These are phyloP conservation scores for Spergularia bocconei DNA, from an alignment of 148 eudicot species.

Conservation along the genomic window DNA sequence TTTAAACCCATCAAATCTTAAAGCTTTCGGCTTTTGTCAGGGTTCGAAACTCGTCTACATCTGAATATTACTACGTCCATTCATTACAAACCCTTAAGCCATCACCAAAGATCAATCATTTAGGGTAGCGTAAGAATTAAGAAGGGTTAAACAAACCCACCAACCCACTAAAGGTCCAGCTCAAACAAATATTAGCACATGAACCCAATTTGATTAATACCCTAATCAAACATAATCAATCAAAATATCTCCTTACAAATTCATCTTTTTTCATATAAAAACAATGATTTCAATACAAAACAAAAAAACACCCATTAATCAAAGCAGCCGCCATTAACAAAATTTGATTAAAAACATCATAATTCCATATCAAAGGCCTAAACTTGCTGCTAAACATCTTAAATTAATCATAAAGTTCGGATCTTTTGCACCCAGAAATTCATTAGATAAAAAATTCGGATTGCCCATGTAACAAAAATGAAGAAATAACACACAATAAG, in stretches of 20 bases:
- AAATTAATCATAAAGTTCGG: neutral
- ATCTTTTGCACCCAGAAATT: neutral
- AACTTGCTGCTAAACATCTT: neutral
- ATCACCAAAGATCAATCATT: neutral
- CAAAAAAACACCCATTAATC: too few species aligned
- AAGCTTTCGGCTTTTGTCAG: neutral
- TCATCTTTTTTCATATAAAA: neutral
- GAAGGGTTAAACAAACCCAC: neutral
- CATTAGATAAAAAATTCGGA: neutral
- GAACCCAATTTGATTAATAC: neutral
- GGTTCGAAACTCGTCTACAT: slow-evolving; percentile 3
- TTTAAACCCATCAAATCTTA: neutral
- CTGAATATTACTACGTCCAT: neutral
- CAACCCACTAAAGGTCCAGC: neutral
- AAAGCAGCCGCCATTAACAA: neutral
- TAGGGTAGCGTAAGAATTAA: neutral
- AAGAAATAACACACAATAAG: neutral
- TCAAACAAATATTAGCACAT: neutral
- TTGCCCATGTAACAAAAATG: too few species aligned
- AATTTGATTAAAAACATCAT: neutral
- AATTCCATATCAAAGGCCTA: neutral
- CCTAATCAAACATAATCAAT: neutral
- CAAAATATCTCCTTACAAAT: neutral
- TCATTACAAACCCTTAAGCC: neutral
- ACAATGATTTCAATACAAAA: neutral